Base-by-base conservation (phyloP, 169 alveolate species). In the Theileria parva region DNA sequence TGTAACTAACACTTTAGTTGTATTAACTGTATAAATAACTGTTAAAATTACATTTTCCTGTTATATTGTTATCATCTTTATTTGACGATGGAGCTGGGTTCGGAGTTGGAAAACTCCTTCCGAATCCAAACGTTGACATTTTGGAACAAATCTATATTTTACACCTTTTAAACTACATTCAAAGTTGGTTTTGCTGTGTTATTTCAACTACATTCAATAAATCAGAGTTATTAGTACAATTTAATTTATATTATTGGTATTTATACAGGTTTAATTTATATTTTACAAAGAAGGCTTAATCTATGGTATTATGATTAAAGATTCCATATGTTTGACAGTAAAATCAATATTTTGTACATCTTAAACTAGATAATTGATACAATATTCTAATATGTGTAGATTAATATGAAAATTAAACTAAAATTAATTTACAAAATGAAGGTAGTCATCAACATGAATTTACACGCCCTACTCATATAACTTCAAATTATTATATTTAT, bases 51-150 rank as follows among this genome's bases (percentile, higher is more conserved):
- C 86, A 77, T 64, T 84, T 84, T 21, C 90, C 90, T 15, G 90
- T 84, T 53, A 84, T 84, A 55, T 84, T 84, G 67, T 50, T 71
- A 73, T 84, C 90, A 71, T 77, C 90, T 50, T 77, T 69, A 23
- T 71, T 55, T 37, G 48, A 50, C 25, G 85, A 64, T 13, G 85
- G 71, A 7, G 57, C n/a, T 27, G 85, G 53, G 79, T 77, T 75
- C 8, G 88, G 78, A 28, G 85, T 57, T 17, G 66, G 66, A 6
- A 57, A 9, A 23, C 51, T 53, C 12, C 32, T 32, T 6, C 78
- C 78, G 34, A 70, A 70, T 15, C 78, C 78, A 70, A 70, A 70
- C 8, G 27, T 15, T 23, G 65, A 70, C 44, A 53, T 57, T 65
- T 39, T 39, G 0, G 9, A 21, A 25, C 55, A 44, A 19, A 34